Evolutionary conservation across 768 basidiomycete genomes (phyloP).

Genomic region (Termitomyces sp.): DNA sequence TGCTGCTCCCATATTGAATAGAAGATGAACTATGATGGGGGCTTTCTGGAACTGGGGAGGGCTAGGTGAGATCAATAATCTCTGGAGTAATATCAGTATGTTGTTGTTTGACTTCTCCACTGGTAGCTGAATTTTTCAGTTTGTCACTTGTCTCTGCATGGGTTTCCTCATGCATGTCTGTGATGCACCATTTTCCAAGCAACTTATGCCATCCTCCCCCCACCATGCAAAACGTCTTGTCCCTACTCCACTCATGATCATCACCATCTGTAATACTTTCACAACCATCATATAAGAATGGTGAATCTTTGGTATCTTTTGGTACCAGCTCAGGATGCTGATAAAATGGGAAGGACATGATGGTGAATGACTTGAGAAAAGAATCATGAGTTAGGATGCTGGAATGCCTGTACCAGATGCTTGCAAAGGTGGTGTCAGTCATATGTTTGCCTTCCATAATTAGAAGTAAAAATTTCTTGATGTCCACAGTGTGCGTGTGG

Average conservation of each 20-base stretch:
- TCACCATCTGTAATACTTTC: not conserved
- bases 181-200: not conserved
- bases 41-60: not conserved
- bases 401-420: not conserved
- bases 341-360: too few relatives aligned
- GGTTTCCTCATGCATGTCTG: not conserved
- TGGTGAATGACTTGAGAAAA: too few relatives aligned
- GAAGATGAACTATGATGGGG: not conserved
- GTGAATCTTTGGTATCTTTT: not conserved
- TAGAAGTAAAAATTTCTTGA: not conserved
- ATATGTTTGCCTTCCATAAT: not conserved
- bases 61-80: not conserved
- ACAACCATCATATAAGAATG: not conserved
- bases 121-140: not conserved
- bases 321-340: too few relatives aligned
- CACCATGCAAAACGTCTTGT: not conserved
- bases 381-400: too few relatives aligned
- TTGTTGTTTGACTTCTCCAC: not conserved
- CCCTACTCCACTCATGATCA: not conserved
- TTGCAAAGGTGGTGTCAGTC: too few relatives aligned
- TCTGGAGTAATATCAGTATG: not conserved
- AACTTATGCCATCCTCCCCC: not conserved
- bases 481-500: not conserved
- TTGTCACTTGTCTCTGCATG: not conserved
- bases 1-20: not conserved